phyloP scores from a whole-genome alignment of 2,329 filamentous ascomycete genomes.

The Pestalotiopsis sp. region DNA sequence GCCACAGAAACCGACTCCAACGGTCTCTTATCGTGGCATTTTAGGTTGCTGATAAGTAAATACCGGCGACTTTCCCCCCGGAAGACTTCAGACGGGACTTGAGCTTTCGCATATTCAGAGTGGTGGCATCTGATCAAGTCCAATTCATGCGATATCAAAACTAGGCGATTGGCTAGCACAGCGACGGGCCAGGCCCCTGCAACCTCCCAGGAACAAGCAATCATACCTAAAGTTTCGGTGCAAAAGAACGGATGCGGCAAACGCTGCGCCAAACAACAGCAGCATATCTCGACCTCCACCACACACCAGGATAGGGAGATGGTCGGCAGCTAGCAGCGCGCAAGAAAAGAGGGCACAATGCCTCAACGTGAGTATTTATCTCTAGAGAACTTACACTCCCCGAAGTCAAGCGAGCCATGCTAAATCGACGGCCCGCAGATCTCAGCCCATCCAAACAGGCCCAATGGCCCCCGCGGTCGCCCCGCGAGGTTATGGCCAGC shows the following conservation, averaged over 20 bases:
- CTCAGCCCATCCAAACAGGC: constrained; percentile 43
- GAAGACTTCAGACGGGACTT: background rate
- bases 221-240: background rate
- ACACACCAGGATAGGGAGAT: constrained; percentile 4
- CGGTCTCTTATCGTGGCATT: background rate
- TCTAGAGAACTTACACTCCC: background rate
- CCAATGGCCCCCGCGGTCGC: constrained; percentile 70
- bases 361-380: constrained; percentile 14
- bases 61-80: background rate
- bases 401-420: background rate
- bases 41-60: background rate
- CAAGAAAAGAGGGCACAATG: constrained; percentile 2
- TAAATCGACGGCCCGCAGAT: constrained; percentile 20
- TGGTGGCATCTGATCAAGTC: background rate
- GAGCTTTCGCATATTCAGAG: background rate
- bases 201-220: constrained; percentile 3
- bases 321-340: background rate
- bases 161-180: constrained; percentile 31
- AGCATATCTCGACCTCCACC: background rate
- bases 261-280: background rate
- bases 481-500: constrained; percentile 64
- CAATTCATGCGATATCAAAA: constrained; percentile 17
- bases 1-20: background rate
- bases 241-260: constrained; percentile 3
- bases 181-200: constrained; percentile 15